These are phyloP conservation scores for Kluyveromyces nonfermentans DNA, from an alignment of 805 yeast genomes.

Conservation along the genomic window DNA sequence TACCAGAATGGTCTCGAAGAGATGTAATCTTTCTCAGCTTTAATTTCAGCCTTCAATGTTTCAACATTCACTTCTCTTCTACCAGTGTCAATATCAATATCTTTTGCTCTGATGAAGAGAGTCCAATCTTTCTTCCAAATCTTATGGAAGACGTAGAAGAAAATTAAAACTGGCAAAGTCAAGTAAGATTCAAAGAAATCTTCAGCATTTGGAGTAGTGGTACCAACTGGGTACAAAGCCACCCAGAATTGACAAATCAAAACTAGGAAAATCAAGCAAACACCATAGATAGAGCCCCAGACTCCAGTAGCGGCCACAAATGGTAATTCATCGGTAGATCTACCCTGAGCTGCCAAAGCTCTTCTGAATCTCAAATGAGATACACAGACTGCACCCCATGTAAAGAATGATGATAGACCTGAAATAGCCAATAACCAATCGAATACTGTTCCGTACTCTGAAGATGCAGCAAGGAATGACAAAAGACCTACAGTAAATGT, in stretches of 20 bases:
- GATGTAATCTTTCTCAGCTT: slow-evolving; percentile 24
- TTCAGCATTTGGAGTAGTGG: slow-evolving; percentile 37
- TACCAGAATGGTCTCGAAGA: slow-evolving; percentile 26
- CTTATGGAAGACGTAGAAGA: slow-evolving; percentile 49
- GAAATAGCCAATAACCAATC: slow-evolving; percentile 55
- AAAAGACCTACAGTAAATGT: slow-evolving; percentile 46
- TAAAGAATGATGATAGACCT: slow-evolving; percentile 52
- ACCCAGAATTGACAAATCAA: slow-evolving; percentile 74
- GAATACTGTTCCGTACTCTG: slow-evolving; percentile 44
- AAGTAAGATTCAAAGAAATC: slow-evolving; percentile 58
- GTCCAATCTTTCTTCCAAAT: slow-evolving; percentile 36
- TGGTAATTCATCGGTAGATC: slow-evolving; percentile 57
- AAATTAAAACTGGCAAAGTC: slow-evolving; percentile 52
- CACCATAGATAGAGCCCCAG: slow-evolving; percentile 56
- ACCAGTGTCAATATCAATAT: slow-evolving; percentile 55
- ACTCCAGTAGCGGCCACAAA: slow-evolving; percentile 61
- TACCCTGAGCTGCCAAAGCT: slow-evolving; percentile 56
- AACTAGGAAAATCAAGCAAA: slow-evolving; percentile 46
- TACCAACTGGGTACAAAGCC: slow-evolving; percentile 61
- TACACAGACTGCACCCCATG: slow-evolving; percentile 53
- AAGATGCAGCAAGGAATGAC: slow-evolving; percentile 47
- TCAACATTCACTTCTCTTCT: slow-evolving; percentile 50
- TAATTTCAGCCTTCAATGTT: slow-evolving; percentile 32
- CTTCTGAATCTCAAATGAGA: slow-evolving; percentile 54
- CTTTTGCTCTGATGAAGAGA: slow-evolving; percentile 35